phyloP scores from a whole-genome alignment of 2,329 filamentous ascomycete species.

The Diaporthe citri region DNA sequence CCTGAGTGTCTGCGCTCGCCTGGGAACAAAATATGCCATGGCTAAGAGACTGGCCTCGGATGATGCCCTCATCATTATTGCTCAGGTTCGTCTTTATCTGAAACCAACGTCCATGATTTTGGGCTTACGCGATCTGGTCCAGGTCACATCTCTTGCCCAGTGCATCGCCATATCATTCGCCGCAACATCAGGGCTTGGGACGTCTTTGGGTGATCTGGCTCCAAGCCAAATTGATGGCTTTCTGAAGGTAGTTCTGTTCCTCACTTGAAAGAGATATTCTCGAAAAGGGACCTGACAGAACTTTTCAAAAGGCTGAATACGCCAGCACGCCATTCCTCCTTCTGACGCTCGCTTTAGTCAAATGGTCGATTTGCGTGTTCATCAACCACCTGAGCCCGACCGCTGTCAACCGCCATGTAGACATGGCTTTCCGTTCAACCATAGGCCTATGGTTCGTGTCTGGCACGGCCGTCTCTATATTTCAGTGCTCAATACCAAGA shows the following conservation, averaged over 20 bases:
- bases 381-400: constrained; percentile 27
- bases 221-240: neutral
- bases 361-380: constrained; percentile 30
- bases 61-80: constrained; percentile 7
- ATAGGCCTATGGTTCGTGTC: constrained; percentile 13
- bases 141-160: constrained; percentile 17
- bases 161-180: constrained; percentile 18
- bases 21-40: constrained; percentile 32
- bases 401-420: neutral
- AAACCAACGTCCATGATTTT: neutral
- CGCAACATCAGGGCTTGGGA: constrained; percentile 8
- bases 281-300: neutral
- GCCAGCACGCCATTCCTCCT: constrained; percentile 12
- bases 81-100: neutral
- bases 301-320: neutral
- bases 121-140: neutral
- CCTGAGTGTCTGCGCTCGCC: constrained; percentile 16
- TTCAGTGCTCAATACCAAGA: constrained; percentile 1
- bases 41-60: constrained; percentile 8
- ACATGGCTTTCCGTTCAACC: constrained; percentile 9
- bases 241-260: neutral
- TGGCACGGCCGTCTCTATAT: neutral
- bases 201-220: neutral
- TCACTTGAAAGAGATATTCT: neutral
- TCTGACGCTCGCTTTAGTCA: constrained; percentile 14